Base-by-base conservation (phyloP, 2,329 filamentous ascomycete genomes). In the Ophiocordyceps camponoti-saundersi region DNA sequence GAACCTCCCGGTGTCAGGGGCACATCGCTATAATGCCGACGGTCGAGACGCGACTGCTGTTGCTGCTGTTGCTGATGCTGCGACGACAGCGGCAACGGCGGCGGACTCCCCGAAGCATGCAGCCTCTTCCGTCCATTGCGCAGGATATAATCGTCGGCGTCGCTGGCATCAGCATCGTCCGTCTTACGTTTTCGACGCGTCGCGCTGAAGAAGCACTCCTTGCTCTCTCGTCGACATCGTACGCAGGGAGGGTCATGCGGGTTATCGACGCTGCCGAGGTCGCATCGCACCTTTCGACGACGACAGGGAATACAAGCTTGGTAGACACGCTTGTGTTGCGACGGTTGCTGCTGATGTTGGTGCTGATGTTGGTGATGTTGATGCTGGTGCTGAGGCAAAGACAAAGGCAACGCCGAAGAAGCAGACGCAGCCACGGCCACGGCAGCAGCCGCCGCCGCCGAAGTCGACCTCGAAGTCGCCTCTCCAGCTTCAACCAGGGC, bases 201-300 rank as follows among this genome's bases (percentile, higher is more conserved):
- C 20, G 88, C 86, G 51, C 88, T 94, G 70, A 98, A 98, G 73
- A 83, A 94, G 70, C 92, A 98, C 57, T 95, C 83, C 64, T 96
- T 96, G 68, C 82, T 87, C 70, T 98, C 92, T 54, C 92, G 81
- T 46, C 88, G 82, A 62, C 92, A 98, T 59, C 92, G 80, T 49
- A 90, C 85, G 63, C 92, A 98, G 2, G 92, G 92, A 47, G 90
- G 90, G 56, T 94, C 87, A 64, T 89, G 80, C 22, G 92, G 92
- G 57, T 92, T 90, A 66, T 96, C 92, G 60, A 96, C 90, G 57
- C 81, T 83, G 48, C 76, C 76, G 7, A 80, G 65, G 53, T 79
- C 75, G 61, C 74, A 79, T 49, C 76, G 70, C 23, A 80, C 75
- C 59, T 80, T 80, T 53, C 75, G 70, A 3, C 74, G 70, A 18